These are phyloP conservation scores for Articulospora tetracladia DNA, from an alignment of 495 filamentous ascomycete species.

Conservation along the genomic window DNA sequence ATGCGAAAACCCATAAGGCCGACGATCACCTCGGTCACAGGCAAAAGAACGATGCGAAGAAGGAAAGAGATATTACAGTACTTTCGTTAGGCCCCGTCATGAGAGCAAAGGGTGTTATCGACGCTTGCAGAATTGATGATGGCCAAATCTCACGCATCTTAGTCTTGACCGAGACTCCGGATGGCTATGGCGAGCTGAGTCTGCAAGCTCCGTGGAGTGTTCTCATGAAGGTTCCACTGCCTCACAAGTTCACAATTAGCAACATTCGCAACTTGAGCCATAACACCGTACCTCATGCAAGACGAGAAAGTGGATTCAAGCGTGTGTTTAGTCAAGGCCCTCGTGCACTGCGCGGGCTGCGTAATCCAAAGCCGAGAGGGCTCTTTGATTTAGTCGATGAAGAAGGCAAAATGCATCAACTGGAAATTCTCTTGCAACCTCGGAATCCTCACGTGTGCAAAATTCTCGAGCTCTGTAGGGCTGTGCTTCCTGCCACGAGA, in stretches of 20 bases:
- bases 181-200: conserved; percentile 59
- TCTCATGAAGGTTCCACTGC: conserved; percentile 49
- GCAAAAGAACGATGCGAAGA: conserved; percentile 13
- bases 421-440: conserved; percentile 64
- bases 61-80: conserved; percentile 20
- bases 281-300: conserved; percentile 11
- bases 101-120: conserved; percentile 59
- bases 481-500: conserved; percentile 53
- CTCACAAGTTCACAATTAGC: conserved; percentile 24
- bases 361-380: conserved; percentile 47
- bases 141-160: conserved; percentile 63
- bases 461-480: conserved; percentile 56
- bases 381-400: conserved; percentile 62
- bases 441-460: conserved; percentile 54
- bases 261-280: conserved; percentile 26
- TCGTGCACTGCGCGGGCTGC: conserved; percentile 37
- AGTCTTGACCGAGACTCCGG: conserved; percentile 60
- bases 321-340: conserved; percentile 47
- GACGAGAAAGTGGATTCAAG: conserved; percentile 48
- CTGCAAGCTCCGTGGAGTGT: conserved; percentile 74
- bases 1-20: conserved; percentile 35
- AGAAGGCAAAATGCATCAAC: conserved; percentile 54
- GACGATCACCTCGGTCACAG: conserved; percentile 10
- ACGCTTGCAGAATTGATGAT: conserved; percentile 72
- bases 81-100: conserved; percentile 39